Evolutionary conservation across 208 protist genomes (phyloP), one percentile per base, ranked within the genome.

Genomic region (Strigomonas culicis): DNA sequence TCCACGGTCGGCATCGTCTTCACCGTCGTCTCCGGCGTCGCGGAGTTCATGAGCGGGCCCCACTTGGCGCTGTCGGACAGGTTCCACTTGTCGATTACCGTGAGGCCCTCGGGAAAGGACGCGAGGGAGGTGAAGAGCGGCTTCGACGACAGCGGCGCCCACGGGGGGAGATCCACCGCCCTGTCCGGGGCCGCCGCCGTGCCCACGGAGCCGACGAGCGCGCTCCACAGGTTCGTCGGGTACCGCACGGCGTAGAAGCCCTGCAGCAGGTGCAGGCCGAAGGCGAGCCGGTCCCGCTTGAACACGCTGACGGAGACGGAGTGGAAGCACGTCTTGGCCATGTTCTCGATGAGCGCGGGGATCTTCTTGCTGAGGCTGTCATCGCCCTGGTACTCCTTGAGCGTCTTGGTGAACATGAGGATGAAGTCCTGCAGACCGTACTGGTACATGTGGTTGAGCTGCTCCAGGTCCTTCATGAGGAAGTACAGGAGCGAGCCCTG

Each of bases 391-490:
- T 86, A 80, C n/a, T 41, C 30, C 24, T 70, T 63, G 36, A 94
- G 75, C 47, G 81, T 86, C 22, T 69, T 66, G 30, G 71, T 77
- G 77, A 96, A 97, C 21, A 95, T 78, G 19, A 21, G 51, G 27
- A 99, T 75, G 79, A 98, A 99, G 44, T 90, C 81, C 32, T 72
- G 70, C 24, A 98, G 84, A 30, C 90, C 90, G 80, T 98, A 99
- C 59, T 96, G 88, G 75, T 99, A 99, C 97, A 99, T 99, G 61
- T 84, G 80, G 76, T 98, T 98, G 27, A 99, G 66, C 27, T 72
- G 69, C 53, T 87, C 72, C 72, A 99, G 73, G 52, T 94, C 90
- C 43, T 83, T 72, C 2, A 99, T 82, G 25, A 98, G 63, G 68
- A 99, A 99, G 74, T 88, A 99, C n/a, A 99, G 72, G 11, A 56